Percentiles rank a stretch among this genome's conserved stretches.
Evolutionary conservation across 306 rosid species (phyloP).

Genomic region (Pueraria montana): DNA sequence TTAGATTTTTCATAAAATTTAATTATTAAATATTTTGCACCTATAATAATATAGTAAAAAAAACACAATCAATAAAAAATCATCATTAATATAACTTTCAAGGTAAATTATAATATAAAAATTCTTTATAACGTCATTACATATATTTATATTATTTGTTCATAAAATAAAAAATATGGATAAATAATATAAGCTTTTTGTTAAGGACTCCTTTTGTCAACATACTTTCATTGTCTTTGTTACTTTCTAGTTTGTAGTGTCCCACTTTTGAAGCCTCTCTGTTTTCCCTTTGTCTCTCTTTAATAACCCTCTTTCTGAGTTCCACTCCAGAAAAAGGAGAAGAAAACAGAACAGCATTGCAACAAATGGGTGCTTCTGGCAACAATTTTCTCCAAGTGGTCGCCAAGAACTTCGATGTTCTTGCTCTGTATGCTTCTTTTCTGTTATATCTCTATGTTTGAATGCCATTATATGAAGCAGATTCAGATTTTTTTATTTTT

Average conservation of each 20-base stretch:
- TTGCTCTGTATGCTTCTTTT: constrained; percentile 73
- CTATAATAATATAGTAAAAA: no score
- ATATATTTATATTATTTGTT: background rate
- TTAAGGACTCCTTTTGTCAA: background rate
- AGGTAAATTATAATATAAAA: background rate
- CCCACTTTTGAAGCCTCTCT: constrained; percentile 42
- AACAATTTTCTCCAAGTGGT: constrained; percentile 81
- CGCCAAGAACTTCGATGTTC: constrained; percentile 86
- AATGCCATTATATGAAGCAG: background rate
- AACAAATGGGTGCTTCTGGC: constrained; percentile 65
- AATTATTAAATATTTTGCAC: no score
- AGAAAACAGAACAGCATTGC: constrained; percentile 20
- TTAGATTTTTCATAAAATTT: no score
- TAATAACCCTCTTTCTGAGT: constrained; percentile 35
- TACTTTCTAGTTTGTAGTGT: background rate
- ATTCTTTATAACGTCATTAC: background rate
- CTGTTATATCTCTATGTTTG: background rate
- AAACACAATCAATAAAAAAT: background rate
- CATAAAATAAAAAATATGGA: background rate
- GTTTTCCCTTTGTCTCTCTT: constrained; percentile 15
- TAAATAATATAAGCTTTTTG: background rate
- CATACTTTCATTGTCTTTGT: constrained; percentile 36
- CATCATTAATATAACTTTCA: background rate
- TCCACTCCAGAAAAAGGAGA: background rate
- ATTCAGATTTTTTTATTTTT: background rate